Evolutionary conservation across 75 land plant genomes (phyloP).

Genomic region (Cunninghamia lanceolata): DNA sequence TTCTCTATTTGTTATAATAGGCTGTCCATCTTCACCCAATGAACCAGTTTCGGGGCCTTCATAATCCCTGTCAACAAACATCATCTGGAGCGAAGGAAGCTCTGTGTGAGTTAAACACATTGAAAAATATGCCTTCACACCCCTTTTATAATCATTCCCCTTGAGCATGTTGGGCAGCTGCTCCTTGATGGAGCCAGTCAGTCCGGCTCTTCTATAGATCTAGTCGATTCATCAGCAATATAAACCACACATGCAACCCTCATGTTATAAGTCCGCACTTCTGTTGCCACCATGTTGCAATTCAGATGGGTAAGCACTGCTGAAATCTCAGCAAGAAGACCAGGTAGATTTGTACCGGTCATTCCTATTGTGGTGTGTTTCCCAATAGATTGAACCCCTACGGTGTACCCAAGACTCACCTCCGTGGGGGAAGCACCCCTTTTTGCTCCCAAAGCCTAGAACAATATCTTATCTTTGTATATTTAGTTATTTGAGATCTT

Average conservation of each 20-base stretch:
- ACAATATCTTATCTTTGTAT: background rate
- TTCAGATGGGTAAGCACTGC: constrained; percentile 37
- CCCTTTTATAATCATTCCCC: constrained; percentile 19
- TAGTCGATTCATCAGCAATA: constrained; percentile 57
- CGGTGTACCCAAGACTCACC: constrained; percentile 23
- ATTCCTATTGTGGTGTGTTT: constrained; percentile 69
- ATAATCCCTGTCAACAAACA: constrained; percentile 70
- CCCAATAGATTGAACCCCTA: constrained; percentile 26
- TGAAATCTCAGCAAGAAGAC: constrained; percentile 38
- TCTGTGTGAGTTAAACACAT: constrained; percentile 50
- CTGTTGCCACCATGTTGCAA: constrained; percentile 26
- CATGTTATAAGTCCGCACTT: background rate
- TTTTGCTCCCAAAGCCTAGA: constrained; percentile 53
- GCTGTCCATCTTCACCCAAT: constrained; percentile 13
- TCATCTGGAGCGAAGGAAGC: constrained; percentile 80
- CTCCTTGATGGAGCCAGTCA: constrained; percentile 48
- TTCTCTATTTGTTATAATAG: constrained; percentile 49
- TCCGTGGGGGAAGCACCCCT: background rate
- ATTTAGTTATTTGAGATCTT: background rate
- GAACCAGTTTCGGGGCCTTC: constrained; percentile 21
- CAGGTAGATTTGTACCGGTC: constrained; percentile 48
- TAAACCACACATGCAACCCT: constrained; percentile 61
- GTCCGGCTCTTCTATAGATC: constrained; percentile 42
- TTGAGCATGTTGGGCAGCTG: constrained; percentile 37
- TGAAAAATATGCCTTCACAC: constrained; percentile 27